A percentile compares a stretch with the other conserved stretches of the same genome.
Conservation (phyloP, 2,329 filamentous ascomycete species). For the Fusarium ramigenum region DNA sequence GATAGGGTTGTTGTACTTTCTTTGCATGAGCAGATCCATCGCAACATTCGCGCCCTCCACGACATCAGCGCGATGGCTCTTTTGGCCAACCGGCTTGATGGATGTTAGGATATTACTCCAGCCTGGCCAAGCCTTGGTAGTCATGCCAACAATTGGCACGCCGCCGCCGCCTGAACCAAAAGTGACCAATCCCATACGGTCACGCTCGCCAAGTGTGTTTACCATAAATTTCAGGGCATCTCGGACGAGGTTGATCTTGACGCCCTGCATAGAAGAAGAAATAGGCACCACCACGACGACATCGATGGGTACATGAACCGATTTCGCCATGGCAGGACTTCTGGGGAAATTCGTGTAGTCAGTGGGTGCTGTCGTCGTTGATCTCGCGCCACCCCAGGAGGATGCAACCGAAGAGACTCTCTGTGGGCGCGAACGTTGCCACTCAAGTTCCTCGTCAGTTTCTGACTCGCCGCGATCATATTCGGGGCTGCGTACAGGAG, state of each 20-base stretch:
- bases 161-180: conserved; percentile 95
- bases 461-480: conserved; percentile 84
- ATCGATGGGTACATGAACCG: conserved; percentile 89
- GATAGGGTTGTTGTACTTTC: conserved; percentile 93
- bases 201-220: conserved; percentile 85
- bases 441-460: conserved; percentile 84
- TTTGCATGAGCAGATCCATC: conserved; percentile 98
- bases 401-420: conserved; percentile 86
- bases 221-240: conserved; percentile 95
- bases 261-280: conserved; percentile 98
- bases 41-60: conserved; percentile 98
- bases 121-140: conserved; percentile 90
- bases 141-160: conserved; percentile 97
- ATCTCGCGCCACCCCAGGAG: conserved; percentile 82
- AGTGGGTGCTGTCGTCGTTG: conserved; percentile 86
- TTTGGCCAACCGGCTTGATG: conserved; percentile 93
- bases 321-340: conserved; percentile 53
- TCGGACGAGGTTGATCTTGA: conserved; percentile 94
- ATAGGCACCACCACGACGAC: conserved; percentile 97
- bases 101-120: conserved; percentile 88
- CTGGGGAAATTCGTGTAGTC: conserved; percentile 83
- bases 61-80: conserved; percentile 94
- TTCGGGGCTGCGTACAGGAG: conserved; percentile 74
- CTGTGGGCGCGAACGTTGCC: conserved; percentile 72
- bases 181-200: conserved; percentile 96